Conservation (phyloP, 2,329 filamentous ascomycete genomes). For the Pyrenochaeta sp. region DNA sequence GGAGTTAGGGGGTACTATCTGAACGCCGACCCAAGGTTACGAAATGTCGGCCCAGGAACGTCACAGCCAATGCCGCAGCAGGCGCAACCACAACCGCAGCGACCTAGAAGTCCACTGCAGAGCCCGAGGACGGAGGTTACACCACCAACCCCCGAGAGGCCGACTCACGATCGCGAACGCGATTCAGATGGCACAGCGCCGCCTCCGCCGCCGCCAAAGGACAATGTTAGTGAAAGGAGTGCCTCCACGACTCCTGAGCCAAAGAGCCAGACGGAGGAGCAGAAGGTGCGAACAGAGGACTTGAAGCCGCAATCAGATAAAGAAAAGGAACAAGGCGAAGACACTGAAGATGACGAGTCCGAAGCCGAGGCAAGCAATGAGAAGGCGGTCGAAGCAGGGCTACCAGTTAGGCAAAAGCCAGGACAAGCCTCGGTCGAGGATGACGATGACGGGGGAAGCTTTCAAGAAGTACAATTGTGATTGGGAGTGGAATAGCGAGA, state of each 20-base stretch:
- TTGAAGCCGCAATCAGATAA: conserved; percentile 41
- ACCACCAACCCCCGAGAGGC: conserved; percentile 59
- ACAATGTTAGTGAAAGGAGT: conserved; percentile 34
- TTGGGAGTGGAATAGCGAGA: not conserved
- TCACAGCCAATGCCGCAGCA: conserved; percentile 36
- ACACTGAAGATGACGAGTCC: conserved; percentile 34
- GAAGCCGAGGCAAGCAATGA: conserved; percentile 28
- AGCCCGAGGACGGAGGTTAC: conserved; percentile 61
- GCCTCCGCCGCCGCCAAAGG: conserved; percentile 47
- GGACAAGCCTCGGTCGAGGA: conserved; percentile 37
- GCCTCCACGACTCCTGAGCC: conserved; percentile 36
- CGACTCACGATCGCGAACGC: conserved; percentile 33
- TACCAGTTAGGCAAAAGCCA: conserved; percentile 39
- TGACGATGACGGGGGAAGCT: conserved; percentile 43
- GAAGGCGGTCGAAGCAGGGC: conserved; percentile 37
- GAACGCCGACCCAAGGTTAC: conserved; percentile 76
- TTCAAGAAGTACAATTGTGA: conserved; percentile 45
- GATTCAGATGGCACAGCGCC: conserved; percentile 33
- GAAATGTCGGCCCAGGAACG: conserved; percentile 58
- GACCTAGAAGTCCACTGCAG: conserved; percentile 42
- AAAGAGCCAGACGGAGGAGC: conserved; percentile 41
- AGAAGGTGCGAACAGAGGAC: conserved; percentile 46
- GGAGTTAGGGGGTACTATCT: conserved; percentile 96
- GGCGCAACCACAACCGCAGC: conserved; percentile 28
- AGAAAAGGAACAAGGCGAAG: conserved; percentile 33